Evolutionary conservation across 1,139 yeast genomes (phyloP), one percentile per base, ranked within the genome.

Genomic region (Scheffersomyces segobiensis): DNA sequence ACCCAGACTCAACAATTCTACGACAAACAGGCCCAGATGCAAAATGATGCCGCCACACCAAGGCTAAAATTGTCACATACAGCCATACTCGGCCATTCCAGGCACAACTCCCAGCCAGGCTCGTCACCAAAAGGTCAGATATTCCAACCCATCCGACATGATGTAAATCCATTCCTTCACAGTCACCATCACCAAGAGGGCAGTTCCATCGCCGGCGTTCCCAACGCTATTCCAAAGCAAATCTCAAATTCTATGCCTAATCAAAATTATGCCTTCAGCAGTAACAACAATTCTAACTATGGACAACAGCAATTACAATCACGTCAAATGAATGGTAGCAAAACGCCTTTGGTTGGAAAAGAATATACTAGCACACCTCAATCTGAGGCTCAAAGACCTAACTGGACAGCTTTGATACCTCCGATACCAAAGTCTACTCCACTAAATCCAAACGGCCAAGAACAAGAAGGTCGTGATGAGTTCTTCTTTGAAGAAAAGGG

Each of bases 361-460:
- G 48, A 14, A 50, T 26, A 24, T 32, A 17, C 42, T 10, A 32
- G 12, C 42, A 32, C 42, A 32, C 22, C 46, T 14, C 58, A 39
- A 5, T 50, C 17, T 46, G 26, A n/a, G n/a, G 21, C 46, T 14
- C 55, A 18, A 17, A 54, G 49, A 10, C 56, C 66, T 12, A 65
- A 67, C 50, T 72, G 76, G 76, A 66, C 71, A 12, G 59, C 67
- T 18, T 62, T 71, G 53, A 72, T 72, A n/a, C 74, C 74, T 14
- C 76, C 76, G 20, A 62, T 71, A 63, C 75, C 76, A 10, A 61
- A 60, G 54, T 65, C 60, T 53, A 61, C 59, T 54, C 58, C 58
- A 3, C 53, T 61, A 18, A 53, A 53, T 49, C 56, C 58, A 21
- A 39, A 39, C n/a, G 39, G 47, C 6, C 14, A 18, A 26, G 39